These are phyloP conservation scores for Suillus luteus DNA, from an alignment of 768 basidiomycete species.

Conservation along the genomic window DNA sequence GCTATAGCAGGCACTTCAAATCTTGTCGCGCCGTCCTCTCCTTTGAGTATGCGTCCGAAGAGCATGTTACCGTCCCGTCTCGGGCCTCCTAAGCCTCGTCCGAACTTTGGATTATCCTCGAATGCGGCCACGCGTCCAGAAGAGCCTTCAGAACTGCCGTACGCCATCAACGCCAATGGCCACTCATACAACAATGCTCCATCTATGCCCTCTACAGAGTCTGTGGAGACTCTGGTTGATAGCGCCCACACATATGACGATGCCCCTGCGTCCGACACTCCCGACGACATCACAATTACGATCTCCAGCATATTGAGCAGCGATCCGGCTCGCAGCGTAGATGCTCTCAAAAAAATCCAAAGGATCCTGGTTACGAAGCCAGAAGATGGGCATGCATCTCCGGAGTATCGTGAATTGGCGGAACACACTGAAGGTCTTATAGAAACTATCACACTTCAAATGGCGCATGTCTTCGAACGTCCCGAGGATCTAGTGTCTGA, in stretches of 20 bases:
- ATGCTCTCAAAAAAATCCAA: slow-evolving; percentile 92
- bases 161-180: slow-evolving; percentile 24
- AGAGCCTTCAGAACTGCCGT: slow-evolving; percentile 35
- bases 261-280: slow-evolving; percentile 20
- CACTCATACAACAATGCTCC: slow-evolving; percentile 18
- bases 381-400: slow-evolving; percentile 67
- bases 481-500: slow-evolving; percentile 71
- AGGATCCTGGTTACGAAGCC: slow-evolving; percentile 78
- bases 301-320: slow-evolving; percentile 90
- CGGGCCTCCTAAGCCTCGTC: slow-evolving; percentile 60
- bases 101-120: slow-evolving; percentile 28
- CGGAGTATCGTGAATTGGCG: slow-evolving; percentile 75
- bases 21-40: slow-evolving; percentile 35
- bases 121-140: slow-evolving; percentile 28
- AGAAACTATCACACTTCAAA: slow-evolving; percentile 87
- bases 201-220: slow-evolving; percentile 24
- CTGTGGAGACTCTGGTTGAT: slow-evolving; percentile 38
- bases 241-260: slow-evolving; percentile 30
- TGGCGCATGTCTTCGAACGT: slow-evolving; percentile 89
- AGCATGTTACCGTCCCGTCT: slow-evolving; percentile 76
- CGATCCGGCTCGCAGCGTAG: slow-evolving; percentile 83
- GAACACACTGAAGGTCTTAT: slow-evolving; percentile 83
- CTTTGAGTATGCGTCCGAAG: slow-evolving; percentile 54
- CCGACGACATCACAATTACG: slow-evolving; percentile 70
- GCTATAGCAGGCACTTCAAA: slow-evolving; percentile 23